Evolutionary conservation across 768 basidiomycete genomes (phyloP), one percentile per base, ranked within the genome.

Genomic region (Lactarius deliciosus): DNA sequence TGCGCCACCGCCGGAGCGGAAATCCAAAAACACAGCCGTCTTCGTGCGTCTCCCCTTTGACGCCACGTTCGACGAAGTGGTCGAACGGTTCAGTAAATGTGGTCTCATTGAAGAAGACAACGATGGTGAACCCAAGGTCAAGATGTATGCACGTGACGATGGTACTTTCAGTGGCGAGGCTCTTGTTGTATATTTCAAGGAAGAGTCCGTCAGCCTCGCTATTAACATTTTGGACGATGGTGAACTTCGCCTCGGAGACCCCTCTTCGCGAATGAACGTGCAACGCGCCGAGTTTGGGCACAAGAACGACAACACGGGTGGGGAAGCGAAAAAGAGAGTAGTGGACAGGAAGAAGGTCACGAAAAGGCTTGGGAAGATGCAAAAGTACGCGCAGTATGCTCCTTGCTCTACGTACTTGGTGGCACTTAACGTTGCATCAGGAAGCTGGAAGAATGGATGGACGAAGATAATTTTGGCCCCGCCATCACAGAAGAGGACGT

Each of bases 121-220:
- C 71, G 80, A 87, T n/a, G 95, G 92, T 2, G 86, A 92, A 64
- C 88, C 90, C n/a, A 93, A 96, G 74, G 85, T 98, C 75, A 99
- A 99, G 81, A 82, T 98, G 80, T 99, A 99, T 76, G 90, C 91
- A 56, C 86, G 85, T 65, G 93, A 92, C 6, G 86, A 92, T 67
- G 95, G 96, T 40, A 74, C 83, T 30, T 97, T 98, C 77, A 97
- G 86, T 71, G 96, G 97, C 45, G 96, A 98, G 71, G 96, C 95
- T 2, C 78, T 98, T 70, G 89, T 99, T 64, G 94, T 98, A 40
- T 99, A 92, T 77, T 96, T 98, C 82, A 97, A 97, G 76, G 94
- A 96, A 75, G 96, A 94, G 67, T 93, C 91, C n/a, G 97, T 98
- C 22, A 77, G 80, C 4, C 81, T 98, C 62, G 96, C 96, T 10